Evolutionary conservation across 2,329 filamentous ascomycete genomes (phyloP).

Genomic region (Cryphonectria radicalis): DNA sequence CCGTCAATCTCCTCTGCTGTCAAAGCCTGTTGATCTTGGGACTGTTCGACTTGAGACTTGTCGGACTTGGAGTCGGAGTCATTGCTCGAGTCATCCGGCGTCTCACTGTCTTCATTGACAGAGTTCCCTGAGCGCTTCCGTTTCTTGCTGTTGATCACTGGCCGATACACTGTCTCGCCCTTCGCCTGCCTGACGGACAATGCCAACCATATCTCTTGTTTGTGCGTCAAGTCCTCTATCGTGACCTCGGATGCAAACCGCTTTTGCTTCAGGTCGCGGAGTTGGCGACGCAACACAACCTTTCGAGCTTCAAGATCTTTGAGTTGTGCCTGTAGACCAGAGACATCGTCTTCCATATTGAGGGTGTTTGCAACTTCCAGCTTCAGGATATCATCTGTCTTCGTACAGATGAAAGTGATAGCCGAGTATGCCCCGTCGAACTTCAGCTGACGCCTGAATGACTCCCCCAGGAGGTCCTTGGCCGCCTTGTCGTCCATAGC

Average conservation of each 20-base stretch:
- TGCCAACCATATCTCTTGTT: neutral
- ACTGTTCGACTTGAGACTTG: neutral
- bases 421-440: slow-evolving; percentile 58
- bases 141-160: slow-evolving; percentile 6
- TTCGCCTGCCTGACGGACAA: neutral
- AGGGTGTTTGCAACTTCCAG: slow-evolving; percentile 44
- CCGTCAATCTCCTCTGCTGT: neutral
- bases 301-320: slow-evolving; percentile 29
- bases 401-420: slow-evolving; percentile 66
- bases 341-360: slow-evolving; percentile 1
- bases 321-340: neutral
- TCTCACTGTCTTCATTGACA: neutral
- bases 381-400: slow-evolving; percentile 62
- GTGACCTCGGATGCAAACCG: neutral
- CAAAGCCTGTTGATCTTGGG: neutral
- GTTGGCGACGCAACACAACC: slow-evolving; percentile 30
- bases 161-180: slow-evolving; percentile 4
- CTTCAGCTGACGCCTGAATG: slow-evolving; percentile 62
- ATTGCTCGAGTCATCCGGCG: neutral
- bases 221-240: neutral
- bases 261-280: slow-evolving; percentile 23
- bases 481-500: slow-evolving; percentile 65
- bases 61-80: too few relatives aligned
- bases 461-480: slow-evolving; percentile 57
- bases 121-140: slow-evolving; percentile 9